These are phyloP conservation scores for Ogataea nitratoaversa DNA, from an alignment of 805 yeast species.

Conservation along the genomic window DNA sequence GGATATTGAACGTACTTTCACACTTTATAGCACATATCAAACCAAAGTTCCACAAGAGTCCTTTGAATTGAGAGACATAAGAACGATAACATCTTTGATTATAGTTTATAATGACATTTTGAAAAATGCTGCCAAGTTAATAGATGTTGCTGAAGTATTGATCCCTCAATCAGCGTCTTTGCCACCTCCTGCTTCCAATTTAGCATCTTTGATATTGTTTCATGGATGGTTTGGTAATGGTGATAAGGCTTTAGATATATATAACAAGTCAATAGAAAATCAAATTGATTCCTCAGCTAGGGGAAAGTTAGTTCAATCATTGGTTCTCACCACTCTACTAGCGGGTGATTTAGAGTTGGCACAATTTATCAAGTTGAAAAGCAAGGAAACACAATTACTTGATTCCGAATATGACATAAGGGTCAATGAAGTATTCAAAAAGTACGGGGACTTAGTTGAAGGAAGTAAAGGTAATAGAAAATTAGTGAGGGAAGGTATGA, in stretches of 20 bases:
- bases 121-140: slow-evolving; percentile 8
- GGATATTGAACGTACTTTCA: slow-evolving; percentile 20
- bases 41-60: slow-evolving; percentile 23
- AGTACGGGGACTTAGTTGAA: slow-evolving; percentile 29
- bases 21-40: slow-evolving; percentile 23
- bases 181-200: slow-evolving; percentile 20
- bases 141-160: slow-evolving; percentile 24
- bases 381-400: slow-evolving; percentile 23
- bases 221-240: slow-evolving; percentile 28
- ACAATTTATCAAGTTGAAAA: slow-evolving; percentile 27
- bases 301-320: slow-evolving; percentile 23
- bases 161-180: slow-evolving; percentile 23
- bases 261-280: slow-evolving; percentile 25
- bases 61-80: slow-evolving; percentile 14
- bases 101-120: slow-evolving; percentile 22
- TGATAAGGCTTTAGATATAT: slow-evolving; percentile 29
- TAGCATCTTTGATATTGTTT: slow-evolving; percentile 23
- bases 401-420: slow-evolving; percentile 19
- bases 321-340: slow-evolving; percentile 23
- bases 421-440: slow-evolving; percentile 24
- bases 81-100: slow-evolving; percentile 20
- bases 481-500: slow-evolving; percentile 15
- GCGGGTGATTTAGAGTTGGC: slow-evolving; percentile 30
- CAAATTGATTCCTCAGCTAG: slow-evolving; percentile 12
- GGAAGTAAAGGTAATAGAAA: slow-evolving; percentile 11